Percentiles rank a stretch among this genome's conserved stretches.
These are phyloP conservation scores for Phytophthora lateralis DNA, from an alignment of 352 stramenopile genomes.

Conservation along the genomic window DNA sequence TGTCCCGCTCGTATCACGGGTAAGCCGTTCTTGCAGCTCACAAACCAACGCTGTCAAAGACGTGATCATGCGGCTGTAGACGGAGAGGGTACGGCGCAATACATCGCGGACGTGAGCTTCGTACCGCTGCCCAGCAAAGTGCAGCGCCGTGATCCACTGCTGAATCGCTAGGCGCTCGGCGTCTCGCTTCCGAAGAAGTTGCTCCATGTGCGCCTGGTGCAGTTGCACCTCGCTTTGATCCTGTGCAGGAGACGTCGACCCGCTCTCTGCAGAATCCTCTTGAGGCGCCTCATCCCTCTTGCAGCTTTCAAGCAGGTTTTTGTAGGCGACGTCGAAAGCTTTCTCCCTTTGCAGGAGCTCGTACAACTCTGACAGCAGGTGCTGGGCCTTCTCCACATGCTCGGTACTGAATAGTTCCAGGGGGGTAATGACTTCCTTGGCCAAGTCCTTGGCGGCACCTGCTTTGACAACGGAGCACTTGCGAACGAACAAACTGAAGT, in stretches of 20 bases:
- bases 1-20: neutral
- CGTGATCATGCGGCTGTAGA: slow-evolving; percentile 32
- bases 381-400: slow-evolving; percentile 43
- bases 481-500: slow-evolving; percentile 36
- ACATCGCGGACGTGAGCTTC: slow-evolving; percentile 26
- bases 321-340: slow-evolving; percentile 37
- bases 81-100: slow-evolving; percentile 21
- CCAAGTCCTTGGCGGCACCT: slow-evolving; percentile 35
- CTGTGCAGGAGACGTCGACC: neutral
- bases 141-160: slow-evolving; percentile 46
- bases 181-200: slow-evolving; percentile 30
- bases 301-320: slow-evolving; percentile 20
- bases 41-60: slow-evolving; percentile 14
- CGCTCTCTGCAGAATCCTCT: neutral
- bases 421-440: slow-evolving; percentile 28
- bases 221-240: slow-evolving; percentile 7
- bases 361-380: slow-evolving; percentile 51
- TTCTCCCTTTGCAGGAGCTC: slow-evolving; percentile 49
- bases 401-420: slow-evolving; percentile 44
- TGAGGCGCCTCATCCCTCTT: neutral
- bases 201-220: slow-evolving; percentile 15
- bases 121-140: slow-evolving; percentile 42
- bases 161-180: slow-evolving; percentile 33
- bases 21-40: slow-evolving; percentile 25
- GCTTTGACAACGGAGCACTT: slow-evolving; percentile 26